A percentile compares a stretch with the other conserved stretches of the same genome.
phyloP scores from a whole-genome alignment of 2,329 filamentous ascomycete species.

The Xylariaceae sp. region DNA sequence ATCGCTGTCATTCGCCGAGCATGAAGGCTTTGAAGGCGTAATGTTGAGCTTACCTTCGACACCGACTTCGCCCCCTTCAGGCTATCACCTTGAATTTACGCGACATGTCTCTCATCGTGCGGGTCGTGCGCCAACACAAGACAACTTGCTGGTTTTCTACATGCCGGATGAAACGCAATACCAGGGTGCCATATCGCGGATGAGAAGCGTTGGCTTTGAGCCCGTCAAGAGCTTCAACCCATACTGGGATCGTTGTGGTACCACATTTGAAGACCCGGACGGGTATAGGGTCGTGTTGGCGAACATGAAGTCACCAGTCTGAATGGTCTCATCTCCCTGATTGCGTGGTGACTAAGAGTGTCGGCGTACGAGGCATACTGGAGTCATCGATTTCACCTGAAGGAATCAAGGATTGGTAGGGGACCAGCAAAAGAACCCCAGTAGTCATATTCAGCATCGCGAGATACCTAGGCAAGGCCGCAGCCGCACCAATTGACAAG shows the following conservation, averaged over 20 bases:
- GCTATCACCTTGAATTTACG: constrained; percentile 21
- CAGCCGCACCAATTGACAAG: not conserved
- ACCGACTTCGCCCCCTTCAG: not conserved
- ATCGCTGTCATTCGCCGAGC: constrained; percentile 6
- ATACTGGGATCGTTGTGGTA: constrained; percentile 18
- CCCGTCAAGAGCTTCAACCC: constrained; percentile 18
- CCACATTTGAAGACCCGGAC: constrained; percentile 19
- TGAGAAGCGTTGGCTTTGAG: constrained; percentile 15
- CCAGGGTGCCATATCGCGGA: constrained; percentile 10
- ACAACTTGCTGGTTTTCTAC: constrained; percentile 20
- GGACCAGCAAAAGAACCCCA: not conserved
- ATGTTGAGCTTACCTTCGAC: constrained; percentile 8
- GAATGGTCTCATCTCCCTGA: not conserved
- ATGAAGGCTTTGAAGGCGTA: constrained; percentile 18
- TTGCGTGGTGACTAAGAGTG: too few relatives aligned
- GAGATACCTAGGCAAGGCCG: not conserved
- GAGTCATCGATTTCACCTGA: not conserved
- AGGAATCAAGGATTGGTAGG: not conserved
- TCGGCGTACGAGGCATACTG: not conserved
- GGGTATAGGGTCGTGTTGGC: constrained; percentile 21
- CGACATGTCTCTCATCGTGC: constrained; percentile 11
- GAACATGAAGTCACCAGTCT: constrained; percentile 20
- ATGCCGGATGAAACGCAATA: constrained; percentile 11
- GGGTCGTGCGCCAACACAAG: constrained; percentile 18
- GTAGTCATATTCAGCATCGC: not conserved